Percentiles rank a stretch among this genome's conserved stretches.
Evolutionary conservation across 2,329 filamentous ascomycete genomes (phyloP).

Genomic region (Fusarium sp.): DNA sequence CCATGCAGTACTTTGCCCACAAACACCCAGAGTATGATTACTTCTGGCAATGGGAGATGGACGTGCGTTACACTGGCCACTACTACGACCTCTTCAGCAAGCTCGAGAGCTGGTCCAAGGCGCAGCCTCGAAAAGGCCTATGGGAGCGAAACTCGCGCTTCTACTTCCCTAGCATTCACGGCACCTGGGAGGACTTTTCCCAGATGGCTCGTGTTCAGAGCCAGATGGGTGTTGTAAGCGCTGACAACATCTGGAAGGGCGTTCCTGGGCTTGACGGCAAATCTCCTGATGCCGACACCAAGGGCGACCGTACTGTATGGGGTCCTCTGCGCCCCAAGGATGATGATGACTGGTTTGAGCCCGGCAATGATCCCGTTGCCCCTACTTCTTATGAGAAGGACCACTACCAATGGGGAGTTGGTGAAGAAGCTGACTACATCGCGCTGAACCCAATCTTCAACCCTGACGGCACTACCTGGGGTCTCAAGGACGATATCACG

Average conservation of each 20-base stretch:
- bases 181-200: slow-evolving; percentile 81
- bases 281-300: slow-evolving; percentile 47
- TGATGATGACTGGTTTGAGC: slow-evolving; percentile 75
- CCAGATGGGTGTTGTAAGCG: slow-evolving; percentile 71
- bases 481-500: slow-evolving; percentile 82
- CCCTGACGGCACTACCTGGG: slow-evolving; percentile 86
- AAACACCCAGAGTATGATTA: slow-evolving; percentile 88
- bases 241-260: slow-evolving; percentile 73
- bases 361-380: slow-evolving; percentile 76
- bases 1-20: slow-evolving; percentile 91
- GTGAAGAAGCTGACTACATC: slow-evolving; percentile 90
- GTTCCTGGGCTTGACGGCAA: slow-evolving; percentile 55
- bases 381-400: slow-evolving; percentile 78
- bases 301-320: slow-evolving; percentile 73
- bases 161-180: slow-evolving; percentile 79
- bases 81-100: slow-evolving; percentile 80
- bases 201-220: slow-evolving; percentile 77
- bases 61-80: slow-evolving; percentile 88
- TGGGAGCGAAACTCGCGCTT: slow-evolving; percentile 85
- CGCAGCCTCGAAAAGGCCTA: slow-evolving; percentile 79
- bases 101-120: slow-evolving; percentile 72
- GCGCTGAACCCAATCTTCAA: slow-evolving; percentile 93
- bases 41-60: slow-evolving; percentile 97
- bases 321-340: slow-evolving; percentile 78
- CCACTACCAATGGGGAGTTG: slow-evolving; percentile 85